Percentiles rank a stretch among this genome's conserved stretches.
phyloP scores from a whole-genome alignment of 179 eudicot species.

The Amaranthus tricolor region DNA sequence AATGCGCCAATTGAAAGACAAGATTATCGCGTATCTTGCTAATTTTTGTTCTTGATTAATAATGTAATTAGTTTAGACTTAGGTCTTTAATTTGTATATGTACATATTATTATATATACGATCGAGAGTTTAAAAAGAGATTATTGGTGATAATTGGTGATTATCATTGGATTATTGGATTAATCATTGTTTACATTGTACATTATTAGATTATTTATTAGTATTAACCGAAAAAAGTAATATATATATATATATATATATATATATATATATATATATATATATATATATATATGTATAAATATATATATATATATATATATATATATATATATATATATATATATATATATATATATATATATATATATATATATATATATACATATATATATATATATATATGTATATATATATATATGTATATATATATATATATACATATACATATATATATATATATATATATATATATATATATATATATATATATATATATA shows the following conservation, averaged over 20 bases:
- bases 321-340: not conserved
- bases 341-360: not conserved
- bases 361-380: slow-evolving; percentile 4
- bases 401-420: slow-evolving; percentile 1
- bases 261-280: not conserved
- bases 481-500: not conserved
- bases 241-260: not conserved
- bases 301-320: not conserved
- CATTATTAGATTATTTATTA: too few species aligned
- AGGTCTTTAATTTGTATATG: too few species aligned
- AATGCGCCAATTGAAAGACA: too few species aligned
- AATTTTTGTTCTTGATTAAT: too few species aligned
- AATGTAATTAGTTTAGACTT: too few species aligned
- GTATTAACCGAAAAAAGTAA: too few species aligned
- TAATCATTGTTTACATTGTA: too few species aligned
- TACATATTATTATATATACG: too few species aligned
- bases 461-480: not conserved
- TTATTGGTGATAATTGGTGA: too few species aligned
- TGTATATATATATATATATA: slow-evolving; percentile 1
- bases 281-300: not conserved
- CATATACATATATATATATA: not conserved
- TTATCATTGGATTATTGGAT: too few species aligned
- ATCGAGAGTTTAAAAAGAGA: too few species aligned
- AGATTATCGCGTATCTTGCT: too few species aligned
- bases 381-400: slow-evolving; percentile 2